Evolutionary conservation across 352 stramenopile genomes (phyloP).

Genomic region (Phytophthora cajani): DNA sequence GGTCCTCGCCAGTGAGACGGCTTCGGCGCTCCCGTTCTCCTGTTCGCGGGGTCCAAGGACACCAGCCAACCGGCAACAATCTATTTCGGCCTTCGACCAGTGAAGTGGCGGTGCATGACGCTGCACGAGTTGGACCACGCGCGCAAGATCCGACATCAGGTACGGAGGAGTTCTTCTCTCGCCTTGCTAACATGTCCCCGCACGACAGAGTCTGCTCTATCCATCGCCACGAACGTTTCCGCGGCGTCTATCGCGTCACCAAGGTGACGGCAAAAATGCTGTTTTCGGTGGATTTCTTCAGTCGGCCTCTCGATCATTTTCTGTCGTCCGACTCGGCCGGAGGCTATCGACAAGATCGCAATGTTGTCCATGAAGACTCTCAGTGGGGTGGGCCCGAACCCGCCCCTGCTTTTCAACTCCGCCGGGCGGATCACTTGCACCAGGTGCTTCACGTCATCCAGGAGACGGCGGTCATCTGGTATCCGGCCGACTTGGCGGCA

Average conservation of each 20-base stretch:
- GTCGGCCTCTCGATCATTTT: not conserved
- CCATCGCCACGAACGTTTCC: not conserved
- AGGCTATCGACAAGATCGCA: not conserved
- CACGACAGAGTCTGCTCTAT: not conserved
- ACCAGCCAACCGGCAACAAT: slow-evolving; percentile 1
- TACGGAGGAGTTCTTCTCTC: not conserved
- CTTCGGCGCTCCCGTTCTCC: not conserved
- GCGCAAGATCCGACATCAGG: not conserved
- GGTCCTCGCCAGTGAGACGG: not conserved
- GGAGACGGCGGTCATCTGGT: not conserved
- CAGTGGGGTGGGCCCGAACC: not conserved
- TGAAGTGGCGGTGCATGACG: not conserved
- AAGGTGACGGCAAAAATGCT: not conserved
- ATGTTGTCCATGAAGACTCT: not conserved
- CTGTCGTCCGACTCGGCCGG: not conserved
- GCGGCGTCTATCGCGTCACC: not conserved
- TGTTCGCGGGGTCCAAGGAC: slow-evolving; percentile 1
- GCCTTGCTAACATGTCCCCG: not conserved
- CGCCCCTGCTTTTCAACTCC: not conserved
- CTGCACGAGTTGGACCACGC: not conserved
- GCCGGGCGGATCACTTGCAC: not conserved
- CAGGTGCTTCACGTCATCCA: not conserved
- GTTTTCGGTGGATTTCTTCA: not conserved
- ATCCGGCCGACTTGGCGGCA: not conserved
- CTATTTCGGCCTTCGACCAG: not conserved